Base-by-base conservation (phyloP, 2,329 filamentous ascomycete species). In the Chaetomium sp. region DNA sequence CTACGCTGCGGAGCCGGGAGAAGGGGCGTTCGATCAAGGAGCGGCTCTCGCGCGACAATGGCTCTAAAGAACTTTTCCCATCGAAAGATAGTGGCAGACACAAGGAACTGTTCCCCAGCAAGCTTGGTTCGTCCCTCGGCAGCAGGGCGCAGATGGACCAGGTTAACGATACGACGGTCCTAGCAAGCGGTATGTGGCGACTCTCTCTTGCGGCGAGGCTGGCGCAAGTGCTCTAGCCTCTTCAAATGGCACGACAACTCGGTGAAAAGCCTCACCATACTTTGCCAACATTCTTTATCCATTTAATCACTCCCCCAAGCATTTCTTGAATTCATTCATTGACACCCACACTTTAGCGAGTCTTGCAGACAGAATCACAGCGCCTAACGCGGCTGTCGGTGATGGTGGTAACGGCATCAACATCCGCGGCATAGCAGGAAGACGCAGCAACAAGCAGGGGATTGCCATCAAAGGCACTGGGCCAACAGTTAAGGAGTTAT, bases 381-480 rank as follows among this genome's bases (percentile, higher is more conserved):
- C 55, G 54, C 33, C 56, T 3, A 48, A 41, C 12, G 10, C 61
- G 38, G 66, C 19, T 27, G 19, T 27, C 19, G 19, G 19, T 27
- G 19, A 27, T 27, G 19, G 19, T 27, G 19, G 19, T 27, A 27
- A 66, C 44, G 72, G 72, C 1, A 77, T 87, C 62, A 82, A 70
- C 62, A 88, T 88, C 61, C 81, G 81, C 47, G 86, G 85, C 19
- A 65, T 76, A 12, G 78, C 82, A 5, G 72, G 68, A 51, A 75
- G 77, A 58, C 72, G 73, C 34, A 69, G 72, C 37, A 67, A 71
- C 11, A 72, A 75, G 35, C 72, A 73, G 32, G 82, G 79, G 0
- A 79, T 89, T 59, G 74, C 77, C 9, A 89, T 90, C 68, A 89
- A 87, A 66, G 87, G 87, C 2, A 74, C 76, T 2, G 82, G 81